Percentiles rank a stretch among this genome's conserved stretches.
These are phyloP conservation scores for Croton laevigatus DNA, from an alignment of 441 rosid species.

Conservation along the genomic window DNA sequence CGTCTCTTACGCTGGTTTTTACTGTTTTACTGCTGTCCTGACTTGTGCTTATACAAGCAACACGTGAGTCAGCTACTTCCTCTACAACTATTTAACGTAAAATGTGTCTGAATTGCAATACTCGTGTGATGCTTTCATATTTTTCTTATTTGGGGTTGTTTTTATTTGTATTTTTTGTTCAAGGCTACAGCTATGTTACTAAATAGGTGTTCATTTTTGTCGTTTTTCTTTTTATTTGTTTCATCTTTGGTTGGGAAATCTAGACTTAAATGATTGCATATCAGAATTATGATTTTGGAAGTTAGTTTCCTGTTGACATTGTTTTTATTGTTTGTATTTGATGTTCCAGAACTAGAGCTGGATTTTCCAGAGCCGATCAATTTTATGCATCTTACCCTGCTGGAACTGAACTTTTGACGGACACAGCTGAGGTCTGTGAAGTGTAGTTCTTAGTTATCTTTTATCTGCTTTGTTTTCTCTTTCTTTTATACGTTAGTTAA, in stretches of 20 bases:
- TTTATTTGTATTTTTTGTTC: conserved; percentile 6
- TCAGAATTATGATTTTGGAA: not conserved
- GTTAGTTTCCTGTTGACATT: no score
- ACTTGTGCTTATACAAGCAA: conserved; percentile 72
- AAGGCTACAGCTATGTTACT: conserved; percentile 1
- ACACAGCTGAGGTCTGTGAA: conserved; percentile 60
- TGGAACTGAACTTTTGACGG: conserved; percentile 85
- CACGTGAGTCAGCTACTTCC: conserved; percentile 50
- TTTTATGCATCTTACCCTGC: conserved; percentile 90
- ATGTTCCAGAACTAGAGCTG: conserved; percentile 78
- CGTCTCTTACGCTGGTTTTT: conserved; percentile 75
- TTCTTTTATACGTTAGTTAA: not conserved
- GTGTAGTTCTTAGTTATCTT: not conserved
- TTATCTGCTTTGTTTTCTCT: not conserved
- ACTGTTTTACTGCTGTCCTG: conserved; percentile 55
- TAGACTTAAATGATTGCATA: not conserved
- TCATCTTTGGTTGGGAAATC: not conserved
- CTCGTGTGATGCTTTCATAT: not conserved
- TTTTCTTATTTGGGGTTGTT: conserved; percentile 1
- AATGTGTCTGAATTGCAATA: not conserved
- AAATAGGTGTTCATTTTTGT: no score
- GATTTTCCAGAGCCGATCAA: conserved; percentile 83
- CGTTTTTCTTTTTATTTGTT: not conserved
- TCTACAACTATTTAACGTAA: not conserved
- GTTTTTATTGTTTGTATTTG: not conserved